Base-by-base conservation (phyloP, 106 monocot species). In the Phalaenopsis equestris region DNA sequence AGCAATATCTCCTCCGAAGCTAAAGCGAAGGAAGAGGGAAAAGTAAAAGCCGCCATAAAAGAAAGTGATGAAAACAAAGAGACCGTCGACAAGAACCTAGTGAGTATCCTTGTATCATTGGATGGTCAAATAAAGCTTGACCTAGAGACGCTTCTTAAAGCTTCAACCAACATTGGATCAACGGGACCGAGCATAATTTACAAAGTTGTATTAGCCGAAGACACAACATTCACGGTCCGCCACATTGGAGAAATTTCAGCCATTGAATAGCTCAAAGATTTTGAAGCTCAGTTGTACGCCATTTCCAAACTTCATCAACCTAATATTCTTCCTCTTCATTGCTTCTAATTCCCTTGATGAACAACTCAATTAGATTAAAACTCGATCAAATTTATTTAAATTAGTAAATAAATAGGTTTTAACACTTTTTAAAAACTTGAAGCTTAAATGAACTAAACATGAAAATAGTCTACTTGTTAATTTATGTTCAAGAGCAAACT, bases 121-220 rank as follows among this genome's bases (percentile, higher is more conserved):
- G 99, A 93, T 78, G 87, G 91, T 10, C 93, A 99, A 58, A 86
- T 56, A 3, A 88, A 93, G 77, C 83, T 99, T 5, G 99, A 99
- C 78, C 79, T 99, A 76, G 99, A 99, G 80, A 91, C 90, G 4
- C 82, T 99, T 80, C 86, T 99, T 10, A 99, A 99, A 72, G 99
- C 99, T 1, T 93, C 99, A 18, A 95, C 99, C 6, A 95, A 99
- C 85, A 99, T 99, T 0, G 95, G 99, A 1, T 93, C 95, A 30
- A 86, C 90, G 1, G 93, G 91, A 0, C 79, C 90, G 17, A 99
- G 93, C 80, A 99, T 99, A 17, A 87, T 99, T 1, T 99, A 99
- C 91, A 99, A 99, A 85, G 99, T 95, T 0, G 99, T 99, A 56
- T 88, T 99, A 1, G 87, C 91, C 3, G 95, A 95, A 67, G 99